Percentiles rank a stretch among this genome's conserved stretches.
These are phyloP conservation scores for Pseudomassariella vexata DNA, from an alignment of 2,329 filamentous ascomycete species.

Conservation along the genomic window DNA sequence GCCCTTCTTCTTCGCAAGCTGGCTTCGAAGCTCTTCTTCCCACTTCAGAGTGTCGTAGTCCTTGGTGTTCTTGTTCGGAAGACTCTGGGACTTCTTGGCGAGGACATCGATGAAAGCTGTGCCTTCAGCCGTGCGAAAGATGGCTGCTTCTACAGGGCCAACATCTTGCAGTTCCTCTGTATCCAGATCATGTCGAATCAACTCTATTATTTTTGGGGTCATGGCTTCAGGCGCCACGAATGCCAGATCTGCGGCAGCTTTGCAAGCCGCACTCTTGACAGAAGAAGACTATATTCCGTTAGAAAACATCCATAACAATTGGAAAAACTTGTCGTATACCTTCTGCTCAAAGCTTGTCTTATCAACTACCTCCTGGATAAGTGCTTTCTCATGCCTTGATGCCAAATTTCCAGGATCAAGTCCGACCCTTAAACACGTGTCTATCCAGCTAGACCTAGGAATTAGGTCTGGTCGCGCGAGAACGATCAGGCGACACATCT, in stretches of 20 bases:
- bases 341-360: constrained; percentile 41
- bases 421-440: constrained; percentile 71
- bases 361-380: constrained; percentile 62
- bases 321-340: constrained; percentile 18
- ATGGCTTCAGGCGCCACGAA: constrained; percentile 86
- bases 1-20: constrained; percentile 90
- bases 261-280: constrained; percentile 68
- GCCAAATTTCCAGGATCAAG: constrained; percentile 80
- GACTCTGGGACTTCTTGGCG: constrained; percentile 66
- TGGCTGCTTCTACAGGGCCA: constrained; percentile 84
- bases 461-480: constrained; percentile 74
- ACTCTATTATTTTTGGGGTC: constrained; percentile 67
- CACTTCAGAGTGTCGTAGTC: constrained; percentile 96
- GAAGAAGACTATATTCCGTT: constrained; percentile 23
- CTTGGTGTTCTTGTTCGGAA: constrained; percentile 83
- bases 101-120: constrained; percentile 87
- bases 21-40: constrained; percentile 85
- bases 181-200: constrained; percentile 70
- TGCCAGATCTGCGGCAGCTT: constrained; percentile 81
- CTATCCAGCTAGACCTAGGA: constrained; percentile 80
- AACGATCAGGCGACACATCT: constrained; percentile 73
- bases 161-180: constrained; percentile 63
- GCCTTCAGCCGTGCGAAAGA: constrained; percentile 85
- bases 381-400: constrained; percentile 52
- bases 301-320: constrained; percentile 9